These are phyloP conservation scores for Umbelopsis isabellina DNA, from an alignment of 192 early-diverging fungal species.

Conservation along the genomic window DNA sequence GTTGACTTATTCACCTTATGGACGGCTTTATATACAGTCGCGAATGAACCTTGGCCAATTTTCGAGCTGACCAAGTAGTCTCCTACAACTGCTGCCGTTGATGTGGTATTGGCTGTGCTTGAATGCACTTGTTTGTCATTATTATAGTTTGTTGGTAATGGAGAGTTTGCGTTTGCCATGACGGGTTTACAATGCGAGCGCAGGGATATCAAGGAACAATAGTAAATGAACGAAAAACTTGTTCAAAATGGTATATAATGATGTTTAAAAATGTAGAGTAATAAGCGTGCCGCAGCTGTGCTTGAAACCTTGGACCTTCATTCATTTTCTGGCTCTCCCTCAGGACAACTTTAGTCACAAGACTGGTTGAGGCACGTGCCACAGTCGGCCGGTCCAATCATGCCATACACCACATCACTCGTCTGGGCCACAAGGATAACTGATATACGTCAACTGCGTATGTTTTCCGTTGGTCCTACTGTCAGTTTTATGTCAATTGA, in stretches of 20 bases:
- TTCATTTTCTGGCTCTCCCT: neutral
- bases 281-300: conserved; percentile 9
- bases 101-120: conserved; percentile 5
- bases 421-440: neutral
- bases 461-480: too few species aligned
- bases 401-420: neutral
- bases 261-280: neutral
- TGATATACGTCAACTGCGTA: too few species aligned
- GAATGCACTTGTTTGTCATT: conserved; percentile 18
- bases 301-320: neutral
- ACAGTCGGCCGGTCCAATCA: neutral
- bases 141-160: conserved; percentile 16
- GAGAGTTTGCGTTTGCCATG: conserved; percentile 20
- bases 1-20: conserved; percentile 58
- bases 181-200: neutral
- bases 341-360: conserved; percentile 9
- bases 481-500: too few species aligned
- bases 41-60: conserved; percentile 96
- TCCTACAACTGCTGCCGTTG: conserved; percentile 54
- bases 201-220: conserved; percentile 6
- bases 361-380: neutral
- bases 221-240: neutral
- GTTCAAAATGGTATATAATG: neutral
- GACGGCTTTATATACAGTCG: conserved; percentile 85
- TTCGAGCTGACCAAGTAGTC: conserved; percentile 79